Base-by-base conservation (phyloP, 192 early-diverging fungal species). In the Coemansia sp. region DNA sequence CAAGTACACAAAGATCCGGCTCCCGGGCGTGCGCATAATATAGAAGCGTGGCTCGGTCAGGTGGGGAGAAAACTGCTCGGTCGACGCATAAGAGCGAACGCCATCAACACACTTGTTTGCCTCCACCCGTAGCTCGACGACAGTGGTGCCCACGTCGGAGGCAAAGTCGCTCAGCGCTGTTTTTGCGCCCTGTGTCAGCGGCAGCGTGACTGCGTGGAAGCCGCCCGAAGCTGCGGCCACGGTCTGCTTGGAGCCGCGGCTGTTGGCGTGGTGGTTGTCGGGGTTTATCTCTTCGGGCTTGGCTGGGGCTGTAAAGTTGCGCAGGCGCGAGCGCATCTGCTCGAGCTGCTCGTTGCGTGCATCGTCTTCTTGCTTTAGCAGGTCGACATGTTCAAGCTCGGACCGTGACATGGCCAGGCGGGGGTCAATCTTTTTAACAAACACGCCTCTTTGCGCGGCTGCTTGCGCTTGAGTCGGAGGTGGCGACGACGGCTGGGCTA, bases 261-360 rank as follows among this genome's bases (percentile, higher is more conserved):
- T 65, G 63, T 70, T 79, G 53, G 66, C 50, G 32, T 82, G 80
- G 24, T 77, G 74, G 59, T 73, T 73, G 37, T 40, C 53, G 8
- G 64, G 54, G 21, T 63, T 46, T 8, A 53, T 12, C 56, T 40
- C 40, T 52, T 40, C 40, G 17, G 70, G 48, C 35, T 35, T 36
- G 1, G 44, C 56, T 26, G 74, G 59, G 26, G 40, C 52, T 14
- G 60, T 56, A 41, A 41, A 44, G n/a, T 59, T 63, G 60, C 68
- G 63, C 17, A 79, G 57, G 32, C 64, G 76, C 19, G 56, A 38
- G 38, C 60, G 67, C 70, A 77, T 67, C 61, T 67, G 70, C 43
- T 54, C 50, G 35, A 82, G 57, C 71, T 76, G 80, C 62, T 82
- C 80, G n/a, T 48, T 43, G 34, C 80, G 74, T 4, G 80, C 80